Evolutionary conservation across 2,329 filamentous ascomycete genomes (phyloP).

Genomic region (Neoarthrinium moseri): DNA sequence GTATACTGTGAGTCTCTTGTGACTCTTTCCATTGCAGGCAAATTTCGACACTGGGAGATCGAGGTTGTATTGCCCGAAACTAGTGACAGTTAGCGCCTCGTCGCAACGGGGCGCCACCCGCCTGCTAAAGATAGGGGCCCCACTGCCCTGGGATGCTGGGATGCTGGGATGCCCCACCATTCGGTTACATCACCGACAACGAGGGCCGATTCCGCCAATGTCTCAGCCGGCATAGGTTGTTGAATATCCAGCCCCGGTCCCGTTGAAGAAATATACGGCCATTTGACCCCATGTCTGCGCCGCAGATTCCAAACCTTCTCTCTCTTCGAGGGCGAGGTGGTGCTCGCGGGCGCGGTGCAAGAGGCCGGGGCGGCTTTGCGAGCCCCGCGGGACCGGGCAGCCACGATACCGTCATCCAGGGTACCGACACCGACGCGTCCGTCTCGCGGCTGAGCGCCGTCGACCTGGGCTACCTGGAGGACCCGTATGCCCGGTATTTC

Average conservation of each 20-base stretch:
- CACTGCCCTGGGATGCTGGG: too few relatives aligned
- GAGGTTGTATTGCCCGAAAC: too few relatives aligned
- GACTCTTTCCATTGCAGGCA: too few relatives aligned
- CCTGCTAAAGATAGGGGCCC: too few relatives aligned
- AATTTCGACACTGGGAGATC: too few relatives aligned
- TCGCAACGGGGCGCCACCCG: too few relatives aligned
- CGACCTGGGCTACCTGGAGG: slow-evolving; percentile 77
- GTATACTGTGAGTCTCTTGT: too few relatives aligned
- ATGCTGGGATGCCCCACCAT: neutral
- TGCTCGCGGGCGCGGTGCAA: slow-evolving; percentile 33
- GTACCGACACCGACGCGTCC: slow-evolving; percentile 89
- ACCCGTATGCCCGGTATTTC: slow-evolving; percentile 74
- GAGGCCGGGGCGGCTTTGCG: slow-evolving; percentile 18
- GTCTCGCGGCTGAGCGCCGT: slow-evolving; percentile 88
- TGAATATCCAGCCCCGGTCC: neutral
- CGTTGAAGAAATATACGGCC: neutral
- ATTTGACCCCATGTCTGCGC: slow-evolving; percentile 60
- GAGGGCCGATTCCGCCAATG: neutral
- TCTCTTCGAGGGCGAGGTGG: slow-evolving; percentile 51
- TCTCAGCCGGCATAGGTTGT: neutral
- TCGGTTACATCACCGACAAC: slow-evolving; percentile 1
- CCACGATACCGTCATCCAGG: slow-evolving; percentile 77
- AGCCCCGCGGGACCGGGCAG: slow-evolving; percentile 30
- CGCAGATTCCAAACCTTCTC: slow-evolving; percentile 77
- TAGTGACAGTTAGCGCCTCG: too few relatives aligned